Conservation (phyloP, 2,329 filamentous ascomycete species). For the Alternaria gaisen region DNA sequence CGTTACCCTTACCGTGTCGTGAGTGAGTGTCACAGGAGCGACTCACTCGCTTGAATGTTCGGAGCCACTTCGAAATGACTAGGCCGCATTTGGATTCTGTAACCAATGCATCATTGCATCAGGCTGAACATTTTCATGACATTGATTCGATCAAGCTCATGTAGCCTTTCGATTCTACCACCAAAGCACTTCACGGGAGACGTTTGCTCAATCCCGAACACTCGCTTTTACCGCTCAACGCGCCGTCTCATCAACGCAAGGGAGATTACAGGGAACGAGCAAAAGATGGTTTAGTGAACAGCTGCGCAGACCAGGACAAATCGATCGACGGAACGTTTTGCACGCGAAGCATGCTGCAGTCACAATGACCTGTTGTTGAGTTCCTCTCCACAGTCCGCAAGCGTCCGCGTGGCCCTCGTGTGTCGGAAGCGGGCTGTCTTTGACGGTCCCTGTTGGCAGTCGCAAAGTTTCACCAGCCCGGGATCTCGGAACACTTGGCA, state of each 20-base stretch:
- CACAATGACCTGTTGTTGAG: not conserved
- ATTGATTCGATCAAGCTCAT: not conserved
- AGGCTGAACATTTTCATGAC: not conserved
- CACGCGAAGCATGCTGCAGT: not conserved
- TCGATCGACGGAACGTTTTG: no score
- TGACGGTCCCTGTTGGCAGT: not conserved
- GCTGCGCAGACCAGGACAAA: not conserved
- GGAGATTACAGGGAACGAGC: not conserved
- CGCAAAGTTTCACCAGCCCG: not conserved
- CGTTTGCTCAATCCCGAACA: not conserved
- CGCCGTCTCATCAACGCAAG: not conserved
- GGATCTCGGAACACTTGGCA: slow-evolving; percentile 13
- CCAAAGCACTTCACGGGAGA: not conserved
- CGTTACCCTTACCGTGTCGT: not conserved
- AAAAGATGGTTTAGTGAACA: not conserved
- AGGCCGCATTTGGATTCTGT: not conserved
- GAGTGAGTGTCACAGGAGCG: not conserved
- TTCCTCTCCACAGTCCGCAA: not conserved
- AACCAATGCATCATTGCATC: not conserved
- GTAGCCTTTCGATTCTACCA: not conserved
- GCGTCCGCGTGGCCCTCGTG: not conserved
- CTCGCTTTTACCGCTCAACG: not conserved
- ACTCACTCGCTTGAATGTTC: not conserved
- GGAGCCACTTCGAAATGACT: not conserved
- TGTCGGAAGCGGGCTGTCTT: not conserved